Base-by-base conservation (phyloP, 2,329 filamentous ascomycete genomes). In the Xylaria polymorpha region DNA sequence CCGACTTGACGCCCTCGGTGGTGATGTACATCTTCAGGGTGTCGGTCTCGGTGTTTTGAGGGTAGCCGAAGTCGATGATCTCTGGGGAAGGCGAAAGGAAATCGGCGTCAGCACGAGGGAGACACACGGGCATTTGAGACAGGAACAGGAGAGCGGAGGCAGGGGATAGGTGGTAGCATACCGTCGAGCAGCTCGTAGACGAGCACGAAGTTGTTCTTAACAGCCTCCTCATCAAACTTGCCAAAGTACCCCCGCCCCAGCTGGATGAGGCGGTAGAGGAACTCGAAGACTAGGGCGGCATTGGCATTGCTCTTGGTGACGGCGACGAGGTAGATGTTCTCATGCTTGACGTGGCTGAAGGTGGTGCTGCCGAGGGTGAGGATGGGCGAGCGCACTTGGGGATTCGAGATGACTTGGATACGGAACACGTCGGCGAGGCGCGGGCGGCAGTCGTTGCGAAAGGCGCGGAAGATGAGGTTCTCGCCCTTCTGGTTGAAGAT, bases 21-120 rank as follows among this genome's bases (percentile, higher is more conserved):
- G 97, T 99, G 78, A 99, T 99, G 86, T 99, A 99, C 95, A 98
- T 98, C 83, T 99, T 99, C 76, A 99, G 86, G 18, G 96, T 98
- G 81, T 99, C 96, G 63, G 95, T 97, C 83, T 99, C 96, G 71
- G 96, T 99, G 81, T 98, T 98, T 81, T 99, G 96, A 41, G 96
- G 96, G 80, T 99, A 99, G 71, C 96, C 96, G 82, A 99, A 99
- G 82, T 99, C 96, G 80, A 99, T 90, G 78, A 99, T 98, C 84
- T 99, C 96, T 96, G 32, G 22, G 29, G 25, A 18, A 15, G 25
- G n/a, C 25, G 10, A 18, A 35, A 35, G 1, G 4, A 29, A 29
- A 4, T 29, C 25, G 4, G 4, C 25, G 55, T 70, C 56, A 70
- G 67, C 14, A 50, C 46, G 22, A 12, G 43, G 4, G 37, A 14